Evolutionary conservation across 1,284 basidiomycete species (phyloP), one percentile per base, ranked within the genome.

Genomic region (Cutaneotrichosporon sp.): DNA sequence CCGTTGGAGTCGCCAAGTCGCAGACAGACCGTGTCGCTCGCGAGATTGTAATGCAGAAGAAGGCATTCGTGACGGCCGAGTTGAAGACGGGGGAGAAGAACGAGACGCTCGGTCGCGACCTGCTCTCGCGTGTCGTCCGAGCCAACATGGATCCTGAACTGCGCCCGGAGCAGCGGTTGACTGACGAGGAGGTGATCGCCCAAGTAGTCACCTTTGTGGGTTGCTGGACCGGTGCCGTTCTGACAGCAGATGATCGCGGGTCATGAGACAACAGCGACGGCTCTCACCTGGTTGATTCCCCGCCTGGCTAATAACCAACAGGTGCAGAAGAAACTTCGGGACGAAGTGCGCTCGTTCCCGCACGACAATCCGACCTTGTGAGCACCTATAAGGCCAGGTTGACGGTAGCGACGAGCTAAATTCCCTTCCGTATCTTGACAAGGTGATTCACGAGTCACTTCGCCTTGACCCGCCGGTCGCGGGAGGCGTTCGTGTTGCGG

Each of bases 181-280:
- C 85, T 13, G 84, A 86, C 52, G 80, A 83, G 13, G 89, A 92
- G 71, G 86, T 89, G 4, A 79, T 88, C 26, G 88, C 85, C 63
- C 90, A 91, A 75, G 89, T 92, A 65, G 86, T 87, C 11, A 91
- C 89, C 0, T 89, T 92, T 74, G 84, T 92, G 56, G 64, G 76
- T 71, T 21, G 6, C 26, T 36, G 34, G 34, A 5, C 26, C 26
- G 32, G 5, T 1, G n/a, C 22, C 5, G 3, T 4, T 21, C 58
- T 60, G 21, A 61, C 38, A 21, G 9, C 61, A 77, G 76, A 75
- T 79, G 67, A 65, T 78, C 1, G 77, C 79, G 0, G 91, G 91
- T 0, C 88, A 91, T 75, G 90, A 92, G 75, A 92, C 91, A 0
- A 89, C 87, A 0, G 86, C 85, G 0, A 87, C 86, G 0, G 86